Evolutionary conservation across 208 protist species (phyloP), one percentile per base, ranked within the genome.

Genomic region (Herpetomonas samuelpessoai): DNA sequence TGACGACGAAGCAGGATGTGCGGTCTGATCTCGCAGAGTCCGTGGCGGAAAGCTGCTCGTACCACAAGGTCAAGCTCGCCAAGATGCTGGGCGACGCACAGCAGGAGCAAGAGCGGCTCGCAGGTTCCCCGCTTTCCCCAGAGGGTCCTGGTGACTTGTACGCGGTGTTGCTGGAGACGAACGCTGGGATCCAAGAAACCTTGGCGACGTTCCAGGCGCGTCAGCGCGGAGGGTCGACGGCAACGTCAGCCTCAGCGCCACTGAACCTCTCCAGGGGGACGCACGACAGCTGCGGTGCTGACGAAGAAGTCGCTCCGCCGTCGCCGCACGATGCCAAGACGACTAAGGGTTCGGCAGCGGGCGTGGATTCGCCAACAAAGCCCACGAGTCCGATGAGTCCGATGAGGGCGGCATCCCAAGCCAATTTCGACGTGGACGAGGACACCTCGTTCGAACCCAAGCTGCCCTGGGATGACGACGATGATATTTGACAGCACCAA

Each of bases 11-110:
- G 39, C 19, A 67, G 14, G 79, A 88, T 28, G 59, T 66, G 19
- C 69, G 54, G 27, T 66, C 73, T 0, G 63, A 71, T 3, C 65
- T 89, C 30, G 73, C 73, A 26, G 71, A 80, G 21, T 92, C 86
- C 14, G 71, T 88, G 7, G 62, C 27, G 12, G 86, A 88, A 46
- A 92, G 86, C 68, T 88, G 81, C 65, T 71, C 65, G 47, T 92
- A 88, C 49, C 76, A 88, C 62, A 83, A 86, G 54, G 68, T 69
- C 31, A 88, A 84, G 63, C 67, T 92, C 3, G 65, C 59, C 14
- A 71, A 71, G 10, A 53, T 85, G 6, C 61, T 83, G 22, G 81
- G 51, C 0, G 61, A 72, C 26, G 28, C 85, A 45, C 57, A 62
- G 27, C 53, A 57, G 14, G 58, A 73, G 22, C 59, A 57, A 6